Evolutionary conservation across 176 grass and related monocot genomes (phyloP).

Genomic region (Ensete glaucum): DNA sequence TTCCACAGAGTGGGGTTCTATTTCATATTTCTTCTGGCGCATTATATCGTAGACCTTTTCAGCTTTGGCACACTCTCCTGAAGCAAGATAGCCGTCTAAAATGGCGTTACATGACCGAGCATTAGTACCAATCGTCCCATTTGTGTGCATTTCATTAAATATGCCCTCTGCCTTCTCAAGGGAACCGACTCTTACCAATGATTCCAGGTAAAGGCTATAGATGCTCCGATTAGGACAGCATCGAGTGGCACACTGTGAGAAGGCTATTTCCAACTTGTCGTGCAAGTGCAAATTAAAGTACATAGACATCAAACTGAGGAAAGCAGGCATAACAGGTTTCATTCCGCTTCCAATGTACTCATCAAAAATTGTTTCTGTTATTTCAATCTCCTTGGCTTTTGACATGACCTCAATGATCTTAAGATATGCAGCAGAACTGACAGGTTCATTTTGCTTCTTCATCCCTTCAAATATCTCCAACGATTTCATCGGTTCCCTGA

Average conservation of each 20-base stretch:
- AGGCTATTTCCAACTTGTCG: conserved; percentile 51
- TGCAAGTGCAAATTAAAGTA: conserved; percentile 77
- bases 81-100: conserved; percentile 62
- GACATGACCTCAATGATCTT: conserved; percentile 87
- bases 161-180: conserved; percentile 64
- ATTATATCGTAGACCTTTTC: conserved; percentile 78
- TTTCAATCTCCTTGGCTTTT: conserved; percentile 45
- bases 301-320: conserved; percentile 69
- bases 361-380: conserved; percentile 52
- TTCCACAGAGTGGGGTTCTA: conserved; percentile 44
- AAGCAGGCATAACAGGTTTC: conserved; percentile 89
- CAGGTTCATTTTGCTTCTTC: conserved; percentile 53
- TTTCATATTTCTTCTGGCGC: conserved; percentile 80
- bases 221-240: conserved; percentile 73
- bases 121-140: conserved; percentile 72
- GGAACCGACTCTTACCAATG: conserved; percentile 46
- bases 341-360: conserved; percentile 61
- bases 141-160: conserved; percentile 74
- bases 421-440: conserved; percentile 72
- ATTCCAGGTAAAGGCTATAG: conserved; percentile 80
- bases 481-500: conserved; percentile 65
- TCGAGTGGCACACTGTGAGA: conserved; percentile 52
- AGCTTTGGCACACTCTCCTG: conserved; percentile 60
- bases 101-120: conserved; percentile 74
- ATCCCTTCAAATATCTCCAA: conserved; percentile 71